These are phyloP conservation scores for Pleurotus eryngii DNA, from an alignment of 768 basidiomycete genomes.

Conservation along the genomic window DNA sequence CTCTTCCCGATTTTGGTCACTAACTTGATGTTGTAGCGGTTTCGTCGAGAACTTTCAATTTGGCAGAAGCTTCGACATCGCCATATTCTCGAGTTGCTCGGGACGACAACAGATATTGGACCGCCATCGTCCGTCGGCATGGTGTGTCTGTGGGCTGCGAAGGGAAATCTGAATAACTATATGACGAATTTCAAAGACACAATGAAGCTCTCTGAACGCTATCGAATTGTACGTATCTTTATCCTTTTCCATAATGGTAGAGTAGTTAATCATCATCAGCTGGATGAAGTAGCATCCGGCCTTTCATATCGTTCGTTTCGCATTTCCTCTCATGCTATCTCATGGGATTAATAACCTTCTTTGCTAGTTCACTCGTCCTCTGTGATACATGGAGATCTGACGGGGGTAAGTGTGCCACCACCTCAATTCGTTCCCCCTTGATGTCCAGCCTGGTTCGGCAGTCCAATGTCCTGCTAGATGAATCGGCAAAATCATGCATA, in stretches of 20 bases:
- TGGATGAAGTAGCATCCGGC: neutral
- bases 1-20: neutral
- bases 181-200: neutral
- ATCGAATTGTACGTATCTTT: neutral
- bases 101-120: neutral
- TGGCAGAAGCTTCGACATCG: conserved; percentile 4
- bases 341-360: neutral
- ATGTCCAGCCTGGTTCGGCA: neutral
- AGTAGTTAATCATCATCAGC: neutral
- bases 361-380: neutral
- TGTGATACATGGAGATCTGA: conserved; percentile 5
- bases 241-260: neutral
- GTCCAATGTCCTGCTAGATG: conserved; percentile 4
- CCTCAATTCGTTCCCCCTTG: neutral
- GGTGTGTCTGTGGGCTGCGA: conserved; percentile 4
- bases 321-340: neutral
- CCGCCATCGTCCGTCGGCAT: neutral
- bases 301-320: conserved; percentile 1
- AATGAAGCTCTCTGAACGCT: conserved; percentile 3
- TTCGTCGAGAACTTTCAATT: neutral
- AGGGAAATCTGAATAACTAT: neutral
- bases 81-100: conserved; percentile 1
- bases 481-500: neutral
- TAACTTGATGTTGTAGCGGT: neutral
- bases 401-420: neutral